Conservation (phyloP, 768 basidiomycete species). For the Mycena amicta region DNA sequence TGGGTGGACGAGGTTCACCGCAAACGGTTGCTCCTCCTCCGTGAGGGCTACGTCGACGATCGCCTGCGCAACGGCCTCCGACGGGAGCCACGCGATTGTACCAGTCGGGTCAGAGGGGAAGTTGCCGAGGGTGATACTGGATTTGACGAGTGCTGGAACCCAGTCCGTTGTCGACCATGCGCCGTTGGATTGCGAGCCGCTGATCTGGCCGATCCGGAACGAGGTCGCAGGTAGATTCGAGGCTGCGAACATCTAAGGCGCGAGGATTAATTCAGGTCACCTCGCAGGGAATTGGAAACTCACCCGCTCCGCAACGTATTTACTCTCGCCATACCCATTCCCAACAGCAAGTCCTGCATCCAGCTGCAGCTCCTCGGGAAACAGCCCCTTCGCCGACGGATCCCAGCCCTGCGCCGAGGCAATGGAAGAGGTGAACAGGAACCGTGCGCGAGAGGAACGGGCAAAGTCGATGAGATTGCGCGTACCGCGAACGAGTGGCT, state of each 20-base stretch:
- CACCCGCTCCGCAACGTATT: constrained; percentile 24
- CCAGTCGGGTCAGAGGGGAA: constrained; percentile 25
- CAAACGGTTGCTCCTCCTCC: constrained; percentile 19
- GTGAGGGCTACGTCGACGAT: constrained; percentile 30
- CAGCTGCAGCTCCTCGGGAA: constrained; percentile 25
- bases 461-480: constrained; percentile 49
- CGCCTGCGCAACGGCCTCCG: constrained; percentile 27
- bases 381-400: constrained; percentile 13
- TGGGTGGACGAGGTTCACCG: constrained; percentile 36
- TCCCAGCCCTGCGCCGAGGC: constrained; percentile 35
- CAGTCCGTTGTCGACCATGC: constrained; percentile 40
- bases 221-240: not conserved
- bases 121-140: constrained; percentile 31
- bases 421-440: constrained; percentile 33
- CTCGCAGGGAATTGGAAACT: not conserved
- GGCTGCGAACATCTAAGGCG: not conserved
- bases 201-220: constrained; percentile 41
- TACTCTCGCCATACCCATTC: constrained; percentile 22
- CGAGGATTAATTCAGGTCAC: not conserved
- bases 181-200: constrained; percentile 35
- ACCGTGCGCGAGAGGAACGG: constrained; percentile 25
- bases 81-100: constrained; percentile 33
- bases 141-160: constrained; percentile 40
- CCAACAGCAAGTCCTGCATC: constrained; percentile 15
- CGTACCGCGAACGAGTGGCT: constrained; percentile 48